phyloP scores from a whole-genome alignment of 2,329 filamentous ascomycete species.

The Magnaporthiopsis rhizophila region DNA sequence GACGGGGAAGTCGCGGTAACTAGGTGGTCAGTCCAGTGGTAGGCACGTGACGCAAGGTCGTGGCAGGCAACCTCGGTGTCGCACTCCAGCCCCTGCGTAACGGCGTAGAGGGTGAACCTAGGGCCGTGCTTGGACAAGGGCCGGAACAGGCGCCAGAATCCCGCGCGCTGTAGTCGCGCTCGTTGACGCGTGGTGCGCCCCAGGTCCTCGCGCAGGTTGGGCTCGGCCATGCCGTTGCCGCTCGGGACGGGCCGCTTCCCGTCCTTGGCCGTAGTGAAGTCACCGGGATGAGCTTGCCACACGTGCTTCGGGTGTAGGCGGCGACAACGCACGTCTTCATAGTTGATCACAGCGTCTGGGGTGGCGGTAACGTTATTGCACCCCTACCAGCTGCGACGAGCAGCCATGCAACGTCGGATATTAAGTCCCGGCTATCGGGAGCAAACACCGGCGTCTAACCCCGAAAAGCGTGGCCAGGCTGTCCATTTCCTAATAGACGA shows the following conservation, averaged over 20 bases:
- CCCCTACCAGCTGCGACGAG: too few species aligned
- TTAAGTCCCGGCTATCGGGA: too few species aligned
- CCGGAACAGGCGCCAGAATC: slow-evolving; percentile 14
- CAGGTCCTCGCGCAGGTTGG: slow-evolving; percentile 12
- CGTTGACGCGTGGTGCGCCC: slow-evolving; percentile 10
- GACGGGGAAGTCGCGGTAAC: slow-evolving; percentile 10
- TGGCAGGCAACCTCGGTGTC: slow-evolving; percentile 13
- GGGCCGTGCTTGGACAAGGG: slow-evolving; percentile 10
- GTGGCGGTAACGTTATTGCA: too few species aligned
- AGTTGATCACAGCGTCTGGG: slow-evolving; percentile 24
- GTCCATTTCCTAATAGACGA: too few species aligned
- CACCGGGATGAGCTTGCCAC: too few species aligned
- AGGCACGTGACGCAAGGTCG: slow-evolving; percentile 14
- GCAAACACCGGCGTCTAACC: too few species aligned
- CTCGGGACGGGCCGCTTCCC: slow-evolving; percentile 23
- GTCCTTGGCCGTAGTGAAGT: slow-evolving; percentile 7
- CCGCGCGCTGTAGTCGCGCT: slow-evolving; percentile 11
- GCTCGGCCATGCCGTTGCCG: slow-evolving; percentile 22
- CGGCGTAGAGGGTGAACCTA: slow-evolving; percentile 11
- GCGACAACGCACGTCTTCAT: slow-evolving; percentile 18
- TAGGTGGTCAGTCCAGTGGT: slow-evolving; percentile 10
- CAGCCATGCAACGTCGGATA: too few species aligned
- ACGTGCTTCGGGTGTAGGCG: too few species aligned
- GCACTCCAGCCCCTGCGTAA: slow-evolving; percentile 12
- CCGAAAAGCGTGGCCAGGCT: too few species aligned